These are phyloP conservation scores for Macrocybe sp. DNA, from an alignment of 1,284 basidiomycete species.

Conservation along the genomic window DNA sequence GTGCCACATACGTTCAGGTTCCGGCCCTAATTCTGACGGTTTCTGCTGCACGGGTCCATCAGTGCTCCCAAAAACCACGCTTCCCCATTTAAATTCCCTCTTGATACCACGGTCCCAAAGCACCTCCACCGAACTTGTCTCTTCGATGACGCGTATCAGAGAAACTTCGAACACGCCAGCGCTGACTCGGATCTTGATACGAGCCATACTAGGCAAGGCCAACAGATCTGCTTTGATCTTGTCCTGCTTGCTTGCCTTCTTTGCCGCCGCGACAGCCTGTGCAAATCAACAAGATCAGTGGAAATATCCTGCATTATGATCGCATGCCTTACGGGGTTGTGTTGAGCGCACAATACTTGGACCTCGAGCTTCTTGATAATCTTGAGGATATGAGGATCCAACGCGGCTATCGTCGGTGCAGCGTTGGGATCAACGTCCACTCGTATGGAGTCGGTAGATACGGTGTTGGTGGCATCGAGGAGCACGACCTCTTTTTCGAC, in stretches of 20 bases:
- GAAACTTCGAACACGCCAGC: conserved; percentile 80
- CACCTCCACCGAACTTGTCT: conserved; percentile 68
- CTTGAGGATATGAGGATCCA: conserved; percentile 44
- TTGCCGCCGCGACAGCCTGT: conserved; percentile 66
- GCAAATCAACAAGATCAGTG: conserved; percentile 3
- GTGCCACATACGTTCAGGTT: conserved; percentile 26
- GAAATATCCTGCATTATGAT: conserved; percentile 2
- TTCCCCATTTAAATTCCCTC: conserved; percentile 76
- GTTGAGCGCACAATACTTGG: conserved; percentile 72
- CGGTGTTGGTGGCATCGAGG: conserved; percentile 29
- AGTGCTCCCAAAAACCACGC: conserved; percentile 63
- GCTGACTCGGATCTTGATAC: conserved; percentile 76
- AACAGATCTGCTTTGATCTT: conserved; percentile 63
- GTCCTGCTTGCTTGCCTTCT: conserved; percentile 65
- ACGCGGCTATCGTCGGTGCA: conserved; percentile 14
- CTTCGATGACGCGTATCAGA: conserved; percentile 64
- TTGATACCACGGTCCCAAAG: conserved; percentile 68
- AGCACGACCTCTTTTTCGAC: conserved; percentile 76
- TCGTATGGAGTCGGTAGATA: conserved; percentile 12
- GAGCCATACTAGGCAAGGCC: conserved; percentile 59
- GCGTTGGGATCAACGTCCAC: conserved; percentile 21
- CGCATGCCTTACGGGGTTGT: conserved; percentile 68
- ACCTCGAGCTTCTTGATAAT: conserved; percentile 67
- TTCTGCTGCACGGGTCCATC: conserved; percentile 58
- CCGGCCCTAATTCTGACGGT: conserved; percentile 42